These are phyloP conservation scores for Ceratobasidium sp. DNA, from an alignment of 1,284 basidiomycete genomes.

Conservation along the genomic window DNA sequence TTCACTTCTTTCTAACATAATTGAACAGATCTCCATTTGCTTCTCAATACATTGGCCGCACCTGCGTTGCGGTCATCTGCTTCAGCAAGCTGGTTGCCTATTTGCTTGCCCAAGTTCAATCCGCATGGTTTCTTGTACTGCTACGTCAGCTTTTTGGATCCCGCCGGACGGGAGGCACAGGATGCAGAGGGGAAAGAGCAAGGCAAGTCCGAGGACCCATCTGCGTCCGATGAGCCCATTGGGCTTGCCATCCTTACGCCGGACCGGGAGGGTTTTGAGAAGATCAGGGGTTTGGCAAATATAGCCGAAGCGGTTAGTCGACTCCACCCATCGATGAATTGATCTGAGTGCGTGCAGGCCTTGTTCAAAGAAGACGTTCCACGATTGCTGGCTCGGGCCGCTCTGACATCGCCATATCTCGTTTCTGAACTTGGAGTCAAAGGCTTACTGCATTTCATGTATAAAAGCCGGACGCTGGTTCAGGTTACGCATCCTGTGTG, in stretches of 20 bases:
- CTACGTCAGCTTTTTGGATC: slow-evolving; percentile 78
- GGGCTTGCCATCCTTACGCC: slow-evolving; percentile 54
- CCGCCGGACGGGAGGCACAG: background rate
- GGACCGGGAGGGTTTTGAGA: slow-evolving; percentile 53
- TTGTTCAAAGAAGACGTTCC: slow-evolving; percentile 14
- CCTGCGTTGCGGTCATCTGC: slow-evolving; percentile 66
- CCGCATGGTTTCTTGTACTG: slow-evolving; percentile 90
- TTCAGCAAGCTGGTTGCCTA: slow-evolving; percentile 89
- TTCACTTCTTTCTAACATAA: background rate
- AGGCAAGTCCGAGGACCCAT: background rate
- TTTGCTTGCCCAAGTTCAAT: slow-evolving; percentile 96
- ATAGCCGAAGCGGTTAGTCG: slow-evolving; percentile 11
- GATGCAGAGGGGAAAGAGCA: background rate
- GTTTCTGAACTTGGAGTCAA: slow-evolving; percentile 80
- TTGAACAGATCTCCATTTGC: slow-evolving; percentile 77
- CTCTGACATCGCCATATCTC: slow-evolving; percentile 55
- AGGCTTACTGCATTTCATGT: slow-evolving; percentile 91
- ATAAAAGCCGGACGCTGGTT: slow-evolving; percentile 87
- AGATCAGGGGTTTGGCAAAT: slow-evolving; percentile 68
- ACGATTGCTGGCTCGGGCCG: slow-evolving; percentile 49
- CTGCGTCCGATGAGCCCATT: slow-evolving; percentile 40
- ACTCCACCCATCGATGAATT: background rate
- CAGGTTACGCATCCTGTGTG: slow-evolving; percentile 85
- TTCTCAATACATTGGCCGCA: slow-evolving; percentile 78
- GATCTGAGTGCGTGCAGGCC: background rate